Evolutionary conservation across 148 eudicot species (phyloP).

Genomic region (Rhododendron vialii): DNA sequence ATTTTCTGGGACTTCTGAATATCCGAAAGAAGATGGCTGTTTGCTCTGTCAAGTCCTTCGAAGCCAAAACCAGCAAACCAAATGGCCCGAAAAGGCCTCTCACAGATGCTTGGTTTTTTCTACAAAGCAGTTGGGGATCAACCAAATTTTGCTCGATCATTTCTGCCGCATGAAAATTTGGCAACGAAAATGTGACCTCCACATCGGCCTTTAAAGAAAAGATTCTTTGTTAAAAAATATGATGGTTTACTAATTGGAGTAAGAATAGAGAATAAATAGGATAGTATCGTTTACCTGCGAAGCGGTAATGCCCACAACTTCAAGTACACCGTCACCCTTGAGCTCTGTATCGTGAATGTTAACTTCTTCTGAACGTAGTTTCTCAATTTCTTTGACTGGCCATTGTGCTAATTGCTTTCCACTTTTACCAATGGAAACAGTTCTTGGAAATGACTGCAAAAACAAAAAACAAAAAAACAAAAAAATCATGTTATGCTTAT

Average conservation of each 20-base stretch:
- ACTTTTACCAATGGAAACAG: slow-evolving; percentile 4
- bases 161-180: slow-evolving; percentile 19
- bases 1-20: slow-evolving; percentile 19
- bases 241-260: neutral
- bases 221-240: no score
- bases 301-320: slow-evolving; percentile 22
- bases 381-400: slow-evolving; percentile 23
- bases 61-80: slow-evolving; percentile 27
- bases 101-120: slow-evolving; percentile 8
- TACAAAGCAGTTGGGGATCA: slow-evolving; percentile 26
- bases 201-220: slow-evolving; percentile 21
- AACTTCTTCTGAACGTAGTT: slow-evolving; percentile 6
- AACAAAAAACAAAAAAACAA: no score
- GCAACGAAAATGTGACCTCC: slow-evolving; percentile 19
- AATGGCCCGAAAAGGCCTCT: slow-evolving; percentile 24
- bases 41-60: slow-evolving; percentile 21
- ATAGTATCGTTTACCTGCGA: slow-evolving; percentile 13
- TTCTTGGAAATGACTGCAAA: slow-evolving; percentile 19
- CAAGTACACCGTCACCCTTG: slow-evolving; percentile 3
- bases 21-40: slow-evolving; percentile 30
- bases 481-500: neutral
- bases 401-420: slow-evolving; percentile 23
- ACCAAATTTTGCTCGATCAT: slow-evolving; percentile 1
- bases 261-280: neutral
- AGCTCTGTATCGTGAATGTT: slow-evolving; percentile 9